Evolutionary conservation across 2,329 filamentous ascomycete genomes (phyloP).

Genomic region (Aspergillus ustus): DNA sequence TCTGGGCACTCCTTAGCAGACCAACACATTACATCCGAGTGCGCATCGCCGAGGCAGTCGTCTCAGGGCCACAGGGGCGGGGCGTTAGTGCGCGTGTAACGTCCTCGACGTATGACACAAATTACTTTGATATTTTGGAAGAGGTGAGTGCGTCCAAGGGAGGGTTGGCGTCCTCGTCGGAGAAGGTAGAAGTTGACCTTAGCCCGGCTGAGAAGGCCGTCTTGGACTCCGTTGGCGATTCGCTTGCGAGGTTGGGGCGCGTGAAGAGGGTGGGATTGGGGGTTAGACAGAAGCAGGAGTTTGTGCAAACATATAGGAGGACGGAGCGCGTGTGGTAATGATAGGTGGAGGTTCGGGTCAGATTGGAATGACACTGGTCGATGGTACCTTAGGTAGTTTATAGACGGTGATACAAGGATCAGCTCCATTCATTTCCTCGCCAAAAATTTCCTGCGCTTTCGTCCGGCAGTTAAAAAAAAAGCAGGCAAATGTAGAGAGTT

Average conservation of each 20-base stretch:
- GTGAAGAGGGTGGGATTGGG: slow-evolving; percentile 89
- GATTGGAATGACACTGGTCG: background rate
- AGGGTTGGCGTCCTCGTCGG: background rate
- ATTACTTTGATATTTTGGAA: slow-evolving; percentile 53
- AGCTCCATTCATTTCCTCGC: background rate
- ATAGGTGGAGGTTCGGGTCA: background rate
- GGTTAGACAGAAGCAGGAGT: slow-evolving; percentile 79
- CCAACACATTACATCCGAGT: slow-evolving; percentile 91
- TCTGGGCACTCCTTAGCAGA: slow-evolving; percentile 84
- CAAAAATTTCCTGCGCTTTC: background rate
- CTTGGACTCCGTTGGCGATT: slow-evolving; percentile 80
- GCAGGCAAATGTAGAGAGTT: background rate
- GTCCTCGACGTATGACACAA: slow-evolving; percentile 47
- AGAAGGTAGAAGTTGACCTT: slow-evolving; percentile 35
- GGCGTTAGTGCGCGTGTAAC: slow-evolving; percentile 1
- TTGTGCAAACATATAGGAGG: slow-evolving; percentile 72
- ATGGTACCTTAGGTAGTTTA: background rate
- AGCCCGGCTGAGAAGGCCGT: slow-evolving; percentile 67
- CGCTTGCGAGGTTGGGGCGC: slow-evolving; percentile 81
- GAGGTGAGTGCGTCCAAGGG: slow-evolving; percentile 33
- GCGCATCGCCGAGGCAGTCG: slow-evolving; percentile 78
- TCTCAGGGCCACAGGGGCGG: slow-evolving; percentile 31
- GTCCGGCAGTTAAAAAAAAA: background rate
- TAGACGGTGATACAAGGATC: background rate
- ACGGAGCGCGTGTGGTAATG: slow-evolving; percentile 37